phyloP scores from a whole-genome alignment of 2,329 filamentous ascomycete species.

The Epichloe aotearoae region DNA sequence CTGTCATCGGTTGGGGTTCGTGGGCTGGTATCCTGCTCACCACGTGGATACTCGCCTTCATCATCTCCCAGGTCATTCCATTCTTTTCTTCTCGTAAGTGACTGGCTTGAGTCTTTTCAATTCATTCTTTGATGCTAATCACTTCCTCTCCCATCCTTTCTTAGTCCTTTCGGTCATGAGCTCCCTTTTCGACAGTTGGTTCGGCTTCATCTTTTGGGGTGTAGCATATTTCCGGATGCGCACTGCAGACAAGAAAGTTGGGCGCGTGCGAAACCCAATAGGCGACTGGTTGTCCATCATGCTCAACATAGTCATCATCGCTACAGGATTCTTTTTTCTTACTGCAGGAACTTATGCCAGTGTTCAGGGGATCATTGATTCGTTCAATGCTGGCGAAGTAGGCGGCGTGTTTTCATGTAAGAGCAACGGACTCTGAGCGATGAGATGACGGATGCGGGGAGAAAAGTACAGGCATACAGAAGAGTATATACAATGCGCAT shows the following conservation, averaged over 20 bases:
- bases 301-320: conserved; percentile 61
- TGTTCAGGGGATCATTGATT: conserved; percentile 61
- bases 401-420: conserved; percentile 63
- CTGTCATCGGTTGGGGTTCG: conserved; percentile 62
- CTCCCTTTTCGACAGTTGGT: conserved; percentile 86
- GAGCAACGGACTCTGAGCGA: conserved; percentile 47
- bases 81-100: conserved; percentile 67
- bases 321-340: conserved; percentile 68
- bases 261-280: conserved; percentile 35
- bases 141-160: not conserved
- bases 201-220: conserved; percentile 93
- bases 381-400: conserved; percentile 52
- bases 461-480: not conserved
- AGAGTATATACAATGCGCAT: not conserved
- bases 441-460: not conserved
- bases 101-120: no score
- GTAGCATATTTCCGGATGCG: conserved; percentile 70
- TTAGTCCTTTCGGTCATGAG: conserved; percentile 59
- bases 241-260: conserved; percentile 42
- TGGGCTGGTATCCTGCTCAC: conserved; percentile 59
- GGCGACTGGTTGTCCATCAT: conserved; percentile 40
- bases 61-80: conserved; percentile 85
- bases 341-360: conserved; percentile 69
- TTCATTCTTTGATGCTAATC: not conserved
- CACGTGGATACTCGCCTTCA: conserved; percentile 79